These are phyloP conservation scores for Colletotrichum chlorophyti DNA, from an alignment of 2,329 filamentous ascomycete genomes.

Conservation along the genomic window DNA sequence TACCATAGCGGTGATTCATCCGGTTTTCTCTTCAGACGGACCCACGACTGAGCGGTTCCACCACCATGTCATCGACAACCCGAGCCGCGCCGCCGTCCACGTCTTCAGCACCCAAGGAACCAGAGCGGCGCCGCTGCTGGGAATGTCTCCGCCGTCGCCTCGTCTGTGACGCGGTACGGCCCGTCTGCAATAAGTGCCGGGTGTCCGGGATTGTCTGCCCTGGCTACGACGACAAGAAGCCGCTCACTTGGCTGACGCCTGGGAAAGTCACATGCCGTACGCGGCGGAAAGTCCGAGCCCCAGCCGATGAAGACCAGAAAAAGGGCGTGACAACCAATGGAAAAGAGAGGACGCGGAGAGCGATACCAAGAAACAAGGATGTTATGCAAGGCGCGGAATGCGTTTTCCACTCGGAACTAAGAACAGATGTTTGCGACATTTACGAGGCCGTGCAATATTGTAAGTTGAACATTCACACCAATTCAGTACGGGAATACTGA, in stretches of 20 bases:
- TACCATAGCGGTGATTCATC: not conserved
- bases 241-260: conserved; percentile 47
- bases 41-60: not conserved
- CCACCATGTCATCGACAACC: not conserved
- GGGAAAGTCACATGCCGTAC: conserved; percentile 42
- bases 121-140: conserved; percentile 43
- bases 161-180: conserved; percentile 45
- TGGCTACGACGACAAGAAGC: conserved; percentile 46
- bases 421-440: conserved; percentile 23
- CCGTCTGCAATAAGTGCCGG: conserved; percentile 45
- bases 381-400: not conserved
- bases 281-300: conserved; percentile 19
- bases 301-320: not conserved
- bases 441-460: conserved; percentile 28
- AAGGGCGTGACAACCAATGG: not conserved
- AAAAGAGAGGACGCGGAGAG: not conserved
- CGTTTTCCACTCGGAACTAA: conserved; percentile 7
- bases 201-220: conserved; percentile 42
- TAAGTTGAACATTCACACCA: not conserved
- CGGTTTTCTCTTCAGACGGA: not conserved
- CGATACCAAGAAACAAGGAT: not conserved
- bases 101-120: not conserved
- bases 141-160: conserved; percentile 48
- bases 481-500: not conserved
- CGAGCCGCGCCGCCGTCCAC: not conserved